phyloP scores from a whole-genome alignment of 2,329 filamentous ascomycete species.

The Cadophora sp. region DNA sequence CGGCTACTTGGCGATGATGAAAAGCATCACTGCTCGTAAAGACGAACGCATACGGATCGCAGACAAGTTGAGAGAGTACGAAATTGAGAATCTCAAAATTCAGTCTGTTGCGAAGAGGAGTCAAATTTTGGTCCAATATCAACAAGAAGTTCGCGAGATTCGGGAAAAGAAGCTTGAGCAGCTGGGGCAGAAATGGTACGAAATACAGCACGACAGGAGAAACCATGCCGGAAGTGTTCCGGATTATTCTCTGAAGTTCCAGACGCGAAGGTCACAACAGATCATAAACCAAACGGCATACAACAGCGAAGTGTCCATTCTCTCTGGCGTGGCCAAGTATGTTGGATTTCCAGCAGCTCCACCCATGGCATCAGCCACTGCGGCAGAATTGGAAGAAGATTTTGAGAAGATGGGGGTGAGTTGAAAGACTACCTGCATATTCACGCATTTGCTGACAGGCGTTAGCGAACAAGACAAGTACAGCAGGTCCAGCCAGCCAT shows the following conservation, averaged over 20 bases:
- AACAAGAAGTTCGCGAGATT: constrained; percentile 83
- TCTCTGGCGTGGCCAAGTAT: constrained; percentile 92
- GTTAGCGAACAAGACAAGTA: constrained; percentile 41
- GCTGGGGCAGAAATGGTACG: constrained; percentile 89
- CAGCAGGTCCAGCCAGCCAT: constrained; percentile 32
- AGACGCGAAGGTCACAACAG: constrained; percentile 76
- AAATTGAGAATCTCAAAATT: constrained; percentile 73
- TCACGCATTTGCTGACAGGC: constrained; percentile 27
- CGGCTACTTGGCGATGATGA: constrained; percentile 89
- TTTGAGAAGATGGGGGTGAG: constrained; percentile 87
- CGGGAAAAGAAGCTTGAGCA: constrained; percentile 81
- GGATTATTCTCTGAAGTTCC: constrained; percentile 83
- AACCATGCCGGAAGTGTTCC: constrained; percentile 78
- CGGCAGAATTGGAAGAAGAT: constrained; percentile 82
- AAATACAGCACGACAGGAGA: constrained; percentile 87
- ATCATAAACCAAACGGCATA: constrained; percentile 88
- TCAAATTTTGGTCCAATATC: constrained; percentile 89
- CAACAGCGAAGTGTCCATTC: constrained; percentile 90
- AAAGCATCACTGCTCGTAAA: constrained; percentile 82
- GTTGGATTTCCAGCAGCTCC: constrained; percentile 97
- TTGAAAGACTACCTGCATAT: constrained; percentile 37
- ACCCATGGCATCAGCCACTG: constrained; percentile 74
- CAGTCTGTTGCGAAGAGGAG: constrained; percentile 82
- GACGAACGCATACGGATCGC: constrained; percentile 81
- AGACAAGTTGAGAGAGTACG: constrained; percentile 74